A percentile compares a stretch with the other conserved stretches of the same genome.
phyloP scores from a whole-genome alignment of 2,329 filamentous ascomycete genomes.

The Colletotrichum cordylinicola region DNA sequence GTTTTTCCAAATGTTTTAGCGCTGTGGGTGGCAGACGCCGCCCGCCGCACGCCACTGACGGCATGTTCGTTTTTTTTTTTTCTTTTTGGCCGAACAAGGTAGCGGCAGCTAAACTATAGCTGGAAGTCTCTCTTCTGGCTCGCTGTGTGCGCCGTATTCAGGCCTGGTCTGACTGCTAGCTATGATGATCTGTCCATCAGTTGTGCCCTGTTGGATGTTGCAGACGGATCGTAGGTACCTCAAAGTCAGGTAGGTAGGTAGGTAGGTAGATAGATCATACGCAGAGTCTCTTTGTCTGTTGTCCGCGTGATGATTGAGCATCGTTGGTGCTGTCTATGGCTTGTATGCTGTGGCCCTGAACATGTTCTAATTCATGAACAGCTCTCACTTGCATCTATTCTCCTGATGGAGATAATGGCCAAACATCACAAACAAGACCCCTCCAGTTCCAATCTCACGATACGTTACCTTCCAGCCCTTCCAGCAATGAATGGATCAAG shows the following conservation, averaged over 20 bases:
- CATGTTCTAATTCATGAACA: background rate
- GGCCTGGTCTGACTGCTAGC: background rate
- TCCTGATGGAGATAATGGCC: background rate
- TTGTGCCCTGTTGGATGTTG: background rate
- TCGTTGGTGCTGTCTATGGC: background rate
- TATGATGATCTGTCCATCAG: background rate
- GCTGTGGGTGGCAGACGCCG: background rate
- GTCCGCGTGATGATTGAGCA: background rate
- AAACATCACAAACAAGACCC: background rate
- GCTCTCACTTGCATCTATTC: background rate
- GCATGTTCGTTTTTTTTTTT: background rate
- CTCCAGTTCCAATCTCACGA: too few relatives aligned
- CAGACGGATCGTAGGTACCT: background rate
- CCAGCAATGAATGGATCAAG: background rate
- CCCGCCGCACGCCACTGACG: slow-evolving; percentile 3
- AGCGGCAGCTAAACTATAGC: background rate
- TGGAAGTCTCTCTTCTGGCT: background rate
- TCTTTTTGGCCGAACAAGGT: background rate
- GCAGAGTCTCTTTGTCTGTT: background rate
- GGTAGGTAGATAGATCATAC: background rate
- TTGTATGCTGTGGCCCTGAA: background rate
- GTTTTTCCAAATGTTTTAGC: slow-evolving; percentile 15
- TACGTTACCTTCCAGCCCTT: background rate
- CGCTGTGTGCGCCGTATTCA: background rate
- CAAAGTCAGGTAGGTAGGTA: background rate